Evolutionary conservation across 257 asterid species (phyloP), one percentile per base, ranked within the genome.

Genomic region (Scutellaria galericulata): DNA sequence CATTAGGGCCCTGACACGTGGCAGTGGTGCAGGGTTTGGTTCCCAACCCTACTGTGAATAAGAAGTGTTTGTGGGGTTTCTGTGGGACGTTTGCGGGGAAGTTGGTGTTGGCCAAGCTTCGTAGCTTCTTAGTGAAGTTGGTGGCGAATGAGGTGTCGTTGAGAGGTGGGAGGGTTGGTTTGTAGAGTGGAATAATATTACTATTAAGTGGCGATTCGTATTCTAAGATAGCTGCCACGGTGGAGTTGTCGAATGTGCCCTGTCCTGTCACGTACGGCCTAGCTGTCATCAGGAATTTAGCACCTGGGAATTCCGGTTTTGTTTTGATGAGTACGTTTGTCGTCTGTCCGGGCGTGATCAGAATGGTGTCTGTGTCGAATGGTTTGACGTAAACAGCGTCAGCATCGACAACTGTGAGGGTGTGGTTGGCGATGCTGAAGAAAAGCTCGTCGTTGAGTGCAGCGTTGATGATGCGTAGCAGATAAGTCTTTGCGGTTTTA

Each of bases 341-440:
- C 40, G 90, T 85, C 59, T 85, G 88, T 20, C 86, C 87, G 0
- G 90, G 87, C 3, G 83, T 57, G 13, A 83, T 58, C 8, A 80
- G 74, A 1, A 85, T 57, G 0, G 73, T 73, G 58, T 71, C 56
- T 5, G 86, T 83, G 15, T 55, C 54, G 12, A 83, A 85, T 27
- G 87, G 90, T 44, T 80, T 83, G 1, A 83, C 81, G 59, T 85
- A 85, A 6, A 81, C 15, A 4, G 86, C 87, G n/a, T 85, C 89
- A 0, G 50, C 83, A 1, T 83, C 87, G 0, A 85, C 86, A 0
- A 82, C 77, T 0, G 76, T 80, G 7, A 85, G 77, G 35, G 51
- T 82, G 72, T 85, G 90, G 76, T 78, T 66, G 0, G 90, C 87
- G 18, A 85, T 74, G n/a, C 85, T 78, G 71, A 85, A 85, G 76